Percentiles rank a stretch among this genome's conserved stretches.
Conservation (phyloP, 2,329 filamentous ascomycete species). For the Elsinoe ampelina region DNA sequence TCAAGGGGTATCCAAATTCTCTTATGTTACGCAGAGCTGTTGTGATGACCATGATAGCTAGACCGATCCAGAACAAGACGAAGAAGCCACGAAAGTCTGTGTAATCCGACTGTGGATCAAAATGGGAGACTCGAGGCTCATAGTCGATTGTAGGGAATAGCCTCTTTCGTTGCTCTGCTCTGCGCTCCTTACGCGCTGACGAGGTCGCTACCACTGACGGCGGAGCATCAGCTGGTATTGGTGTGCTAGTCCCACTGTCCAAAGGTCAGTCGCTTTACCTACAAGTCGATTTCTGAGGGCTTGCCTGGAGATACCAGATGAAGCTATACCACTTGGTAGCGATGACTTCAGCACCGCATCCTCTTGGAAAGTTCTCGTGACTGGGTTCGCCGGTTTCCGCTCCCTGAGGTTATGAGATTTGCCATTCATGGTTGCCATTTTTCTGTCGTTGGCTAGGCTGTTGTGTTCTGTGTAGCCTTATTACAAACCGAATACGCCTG, state of each 20-base stretch:
- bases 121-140: constrained; percentile 82
- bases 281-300: not conserved
- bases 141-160: constrained; percentile 93
- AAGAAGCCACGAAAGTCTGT: constrained; percentile 96
- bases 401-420: not conserved
- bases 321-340: constrained; percentile 5
- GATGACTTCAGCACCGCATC: constrained; percentile 1
- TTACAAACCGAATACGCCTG: not conserved
- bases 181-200: constrained; percentile 70
- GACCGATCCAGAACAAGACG: constrained; percentile 92
- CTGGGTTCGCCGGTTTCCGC: constrained; percentile 2
- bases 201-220: constrained; percentile 83
- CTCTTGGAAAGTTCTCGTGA: constrained; percentile 6
- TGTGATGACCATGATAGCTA: constrained; percentile 94
- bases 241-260: constrained; percentile 53
- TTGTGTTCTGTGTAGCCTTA: too few species aligned
- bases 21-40: constrained; percentile 88
- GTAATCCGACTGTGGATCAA: constrained; percentile 86
- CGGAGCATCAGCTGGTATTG: constrained; percentile 82
- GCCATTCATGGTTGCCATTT: not conserved
- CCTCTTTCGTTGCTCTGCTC: constrained; percentile 63
- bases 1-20: constrained; percentile 80
- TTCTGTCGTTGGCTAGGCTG: not conserved
- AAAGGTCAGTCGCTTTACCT: not conserved
- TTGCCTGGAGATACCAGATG: constrained; percentile 16